phyloP scores from a whole-genome alignment of 1,284 basidiomycete species.

The Melampsora americana region DNA sequence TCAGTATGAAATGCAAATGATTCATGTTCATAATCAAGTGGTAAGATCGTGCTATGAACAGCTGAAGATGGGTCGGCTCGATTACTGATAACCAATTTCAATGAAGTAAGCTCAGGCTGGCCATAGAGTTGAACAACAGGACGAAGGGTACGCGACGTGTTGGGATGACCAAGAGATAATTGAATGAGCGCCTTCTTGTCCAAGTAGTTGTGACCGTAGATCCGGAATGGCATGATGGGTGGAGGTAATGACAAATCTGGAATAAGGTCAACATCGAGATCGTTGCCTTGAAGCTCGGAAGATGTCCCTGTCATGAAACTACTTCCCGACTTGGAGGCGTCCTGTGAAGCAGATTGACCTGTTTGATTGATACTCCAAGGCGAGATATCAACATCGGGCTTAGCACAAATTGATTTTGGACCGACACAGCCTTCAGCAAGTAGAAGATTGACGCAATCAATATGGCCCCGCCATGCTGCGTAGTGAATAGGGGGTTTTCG shows the following conservation, averaged over 20 bases:
- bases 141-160: conserved; percentile 40
- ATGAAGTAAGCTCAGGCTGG: conserved; percentile 61
- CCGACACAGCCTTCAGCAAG: conserved; percentile 54
- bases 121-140: conserved; percentile 57
- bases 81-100: conserved; percentile 90
- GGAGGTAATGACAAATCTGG: conserved; percentile 91
- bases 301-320: conserved; percentile 27
- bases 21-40: conserved; percentile 74
- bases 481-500: conserved; percentile 85
- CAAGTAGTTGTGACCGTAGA: conserved; percentile 58
- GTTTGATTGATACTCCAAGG: background rate
- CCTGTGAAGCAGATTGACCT: background rate
- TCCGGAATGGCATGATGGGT: conserved; percentile 82
- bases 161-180: conserved; percentile 73
- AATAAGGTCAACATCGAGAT: conserved; percentile 70
- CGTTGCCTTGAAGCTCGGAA: conserved; percentile 45
- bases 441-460: conserved; percentile 71
- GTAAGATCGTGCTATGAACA: conserved; percentile 81
- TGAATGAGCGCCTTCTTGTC: conserved; percentile 84
- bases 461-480: conserved; percentile 95
- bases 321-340: conserved; percentile 10
- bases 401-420: background rate
- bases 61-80: conserved; percentile 75
- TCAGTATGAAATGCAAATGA: conserved; percentile 85
- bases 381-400: background rate